These are phyloP conservation scores for Phytomonas francai DNA, from an alignment of 208 protist species.

Conservation along the genomic window DNA sequence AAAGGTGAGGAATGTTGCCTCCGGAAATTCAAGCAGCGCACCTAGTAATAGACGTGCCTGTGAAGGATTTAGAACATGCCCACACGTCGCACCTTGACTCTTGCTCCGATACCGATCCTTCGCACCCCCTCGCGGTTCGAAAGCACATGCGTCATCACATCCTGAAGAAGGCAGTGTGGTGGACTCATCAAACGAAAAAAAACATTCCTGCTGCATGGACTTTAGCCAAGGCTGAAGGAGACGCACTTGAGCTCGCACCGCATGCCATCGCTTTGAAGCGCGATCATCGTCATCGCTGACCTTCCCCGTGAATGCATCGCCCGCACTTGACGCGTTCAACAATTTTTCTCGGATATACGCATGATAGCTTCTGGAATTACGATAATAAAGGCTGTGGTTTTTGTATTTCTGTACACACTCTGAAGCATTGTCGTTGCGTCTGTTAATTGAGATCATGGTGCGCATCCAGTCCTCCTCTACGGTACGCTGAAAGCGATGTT, in stretches of 20 bases:
- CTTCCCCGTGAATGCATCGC: neutral
- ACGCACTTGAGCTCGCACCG: neutral
- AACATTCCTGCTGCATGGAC: neutral
- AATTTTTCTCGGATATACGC: neutral
- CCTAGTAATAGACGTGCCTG: neutral
- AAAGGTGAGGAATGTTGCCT: slow-evolving; percentile 2
- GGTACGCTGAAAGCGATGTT: neutral
- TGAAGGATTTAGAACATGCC: neutral
- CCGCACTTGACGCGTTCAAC: neutral
- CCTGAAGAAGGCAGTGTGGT: neutral
- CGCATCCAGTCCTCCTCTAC: neutral
- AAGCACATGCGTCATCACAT: neutral
- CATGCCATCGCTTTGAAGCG: neutral
- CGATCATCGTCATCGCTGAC: neutral
- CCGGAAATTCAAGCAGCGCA: neutral
- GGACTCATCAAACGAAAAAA: neutral
- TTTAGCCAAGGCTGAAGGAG: neutral
- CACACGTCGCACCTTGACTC: neutral
- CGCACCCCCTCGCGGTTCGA: neutral
- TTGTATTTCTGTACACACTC: neutral
- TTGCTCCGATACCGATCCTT: neutral
- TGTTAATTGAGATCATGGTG: neutral
- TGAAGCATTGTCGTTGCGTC: neutral
- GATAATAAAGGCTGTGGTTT: neutral
- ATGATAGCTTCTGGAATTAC: neutral